Base-by-base conservation (phyloP, 2,329 filamentous ascomycete genomes). In the Hypoxylon sp. region DNA sequence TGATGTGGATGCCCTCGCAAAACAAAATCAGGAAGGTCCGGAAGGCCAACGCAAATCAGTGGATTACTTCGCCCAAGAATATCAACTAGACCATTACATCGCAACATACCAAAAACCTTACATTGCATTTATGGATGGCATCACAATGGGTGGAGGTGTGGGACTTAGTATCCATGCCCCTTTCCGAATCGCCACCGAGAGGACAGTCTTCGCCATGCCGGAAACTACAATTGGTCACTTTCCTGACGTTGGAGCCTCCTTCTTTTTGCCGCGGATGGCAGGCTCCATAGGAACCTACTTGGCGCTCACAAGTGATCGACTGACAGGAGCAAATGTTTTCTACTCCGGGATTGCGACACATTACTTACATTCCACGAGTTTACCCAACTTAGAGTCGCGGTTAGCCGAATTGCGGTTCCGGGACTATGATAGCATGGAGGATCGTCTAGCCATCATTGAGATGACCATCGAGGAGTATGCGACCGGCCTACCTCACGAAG, bases 201-300 rank as follows among this genome's bases (percentile, higher is more conserved):
- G 88, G 68, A 99, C 94, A 4, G 75, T 96, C 36, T 97, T 99
- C 67, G 92, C 95, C 63, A 99, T 99, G 94, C 94, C 94, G 20
- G 94, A 99, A 76, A 99, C 94, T 3, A 96, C 86, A 6, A 99
- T 99, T 67, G 94, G 94, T 27, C 97, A 97, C 79, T 99, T 99
- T 80, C 94, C 95, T 5, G 95, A 99, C 67, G 94, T 99, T 37
- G 94, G 94, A 55, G 95, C 88, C 21, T 95, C 90, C 7, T 99
- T 97, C 78, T 97, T 97, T 79, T 79, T 99, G 44, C 90, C 94
- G 11, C 83, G 91, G 57, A 86, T 99, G 79, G 86, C 95, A 64
- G 94, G 94, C 38, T 78, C 86, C 51, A 74, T 96, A 47, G 94
- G 94, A 49, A 96, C 90, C 13, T 99, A 97, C 73, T 85, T 99